These are phyloP conservation scores for Hebeloma cylindrosporum DNA, from an alignment of 768 basidiomycete genomes.

Conservation along the genomic window DNA sequence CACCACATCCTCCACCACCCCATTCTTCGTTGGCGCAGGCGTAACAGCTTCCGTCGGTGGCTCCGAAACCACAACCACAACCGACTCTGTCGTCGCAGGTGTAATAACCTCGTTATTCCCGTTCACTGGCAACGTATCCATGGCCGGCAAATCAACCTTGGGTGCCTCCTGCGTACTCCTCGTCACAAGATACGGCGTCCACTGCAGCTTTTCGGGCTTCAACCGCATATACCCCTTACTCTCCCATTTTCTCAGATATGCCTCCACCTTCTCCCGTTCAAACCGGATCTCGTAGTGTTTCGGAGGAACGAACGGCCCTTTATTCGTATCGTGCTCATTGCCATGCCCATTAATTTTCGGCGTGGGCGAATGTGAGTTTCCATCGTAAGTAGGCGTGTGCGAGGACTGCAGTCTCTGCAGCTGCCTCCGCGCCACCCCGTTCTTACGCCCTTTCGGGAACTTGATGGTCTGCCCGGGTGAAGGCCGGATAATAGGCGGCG, in stretches of 20 bases:
- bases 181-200: slow-evolving; percentile 88
- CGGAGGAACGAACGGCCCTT: slow-evolving; percentile 61
- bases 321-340: slow-evolving; percentile 38
- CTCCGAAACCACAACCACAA: neutral
- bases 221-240: slow-evolving; percentile 75
- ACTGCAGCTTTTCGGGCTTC: slow-evolving; percentile 84
- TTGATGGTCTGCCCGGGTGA: slow-evolving; percentile 81
- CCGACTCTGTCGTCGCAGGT: too few relatives aligned
- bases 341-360: slow-evolving; percentile 26
- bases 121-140: slow-evolving; percentile 14
- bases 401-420: slow-evolving; percentile 57
- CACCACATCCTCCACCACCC: slow-evolving; percentile 13
- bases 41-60: slow-evolving; percentile 11
- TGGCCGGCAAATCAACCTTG: slow-evolving; percentile 12
- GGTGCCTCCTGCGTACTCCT: slow-evolving; percentile 32
- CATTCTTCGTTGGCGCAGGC: slow-evolving; percentile 5
- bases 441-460: slow-evolving; percentile 64
- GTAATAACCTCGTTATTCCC: slow-evolving; percentile 6
- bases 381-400: neutral
- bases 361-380: neutral
- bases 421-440: slow-evolving; percentile 63
- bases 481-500: slow-evolving; percentile 55
- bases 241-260: slow-evolving; percentile 69
- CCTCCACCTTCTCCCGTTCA: slow-evolving; percentile 64
- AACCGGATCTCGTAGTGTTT: slow-evolving; percentile 74